These are phyloP conservation scores for Bryoerythrophyllum caledonicum DNA, from an alignment of 225 moss, liverwort and hornwort genomes.

Conservation along the genomic window DNA sequence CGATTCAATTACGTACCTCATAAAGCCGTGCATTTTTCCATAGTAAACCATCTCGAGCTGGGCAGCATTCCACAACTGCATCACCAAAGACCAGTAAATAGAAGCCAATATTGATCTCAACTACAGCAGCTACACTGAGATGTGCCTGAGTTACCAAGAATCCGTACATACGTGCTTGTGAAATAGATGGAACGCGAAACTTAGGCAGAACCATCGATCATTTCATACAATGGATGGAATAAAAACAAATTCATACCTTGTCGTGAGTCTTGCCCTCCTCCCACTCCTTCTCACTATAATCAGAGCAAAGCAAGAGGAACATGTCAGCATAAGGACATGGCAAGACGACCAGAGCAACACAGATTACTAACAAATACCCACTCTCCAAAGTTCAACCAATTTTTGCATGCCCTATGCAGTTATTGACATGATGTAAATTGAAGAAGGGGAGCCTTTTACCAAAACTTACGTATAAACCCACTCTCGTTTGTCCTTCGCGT, in stretches of 20 bases:
- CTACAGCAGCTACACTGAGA: neutral
- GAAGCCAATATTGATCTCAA: constrained; percentile 1
- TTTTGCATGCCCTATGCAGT: neutral
- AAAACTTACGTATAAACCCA: constrained; percentile 68
- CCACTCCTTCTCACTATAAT: constrained; percentile 67
- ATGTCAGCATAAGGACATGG: constrained; percentile 11
- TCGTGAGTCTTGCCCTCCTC: constrained; percentile 86
- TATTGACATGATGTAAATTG: neutral
- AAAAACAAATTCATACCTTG: constrained; percentile 24
- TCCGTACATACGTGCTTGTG: neutral
- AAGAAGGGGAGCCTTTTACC: neutral
- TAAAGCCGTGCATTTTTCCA: constrained; percentile 98
- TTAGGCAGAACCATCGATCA: constrained; percentile 10
- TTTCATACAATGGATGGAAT: neutral
- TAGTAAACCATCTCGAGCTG: constrained; percentile 95
- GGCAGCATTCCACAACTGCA: constrained; percentile 95
- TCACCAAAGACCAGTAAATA: constrained; percentile 3
- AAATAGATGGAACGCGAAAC: neutral
- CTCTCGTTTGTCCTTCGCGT: constrained; percentile 83
- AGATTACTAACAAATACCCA: neutral
- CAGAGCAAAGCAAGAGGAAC: constrained; percentile 2
- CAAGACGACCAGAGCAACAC: constrained; percentile 5
- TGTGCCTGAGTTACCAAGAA: neutral
- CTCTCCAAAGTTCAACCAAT: neutral
- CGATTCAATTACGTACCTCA: constrained; percentile 58